Conservation (phyloP, 2,329 filamentous ascomycete genomes). For the Ophiocordyceps unilateralis region DNA sequence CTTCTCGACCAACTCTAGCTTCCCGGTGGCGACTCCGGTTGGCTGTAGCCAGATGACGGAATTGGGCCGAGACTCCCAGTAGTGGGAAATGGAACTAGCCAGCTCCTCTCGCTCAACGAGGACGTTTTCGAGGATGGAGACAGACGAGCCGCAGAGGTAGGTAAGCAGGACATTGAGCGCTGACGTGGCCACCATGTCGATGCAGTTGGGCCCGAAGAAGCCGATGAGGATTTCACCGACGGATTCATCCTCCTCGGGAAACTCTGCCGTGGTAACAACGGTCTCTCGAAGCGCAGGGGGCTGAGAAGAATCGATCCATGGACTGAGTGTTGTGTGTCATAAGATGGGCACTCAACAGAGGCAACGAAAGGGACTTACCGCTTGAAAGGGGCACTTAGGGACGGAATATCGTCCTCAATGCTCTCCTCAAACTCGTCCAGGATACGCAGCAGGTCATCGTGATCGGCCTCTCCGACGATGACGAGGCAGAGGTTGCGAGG, state of each 20-base stretch:
- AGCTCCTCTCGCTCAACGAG: conserved; percentile 89
- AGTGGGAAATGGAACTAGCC: conserved; percentile 69
- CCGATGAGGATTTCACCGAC: conserved; percentile 74
- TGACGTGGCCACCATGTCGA: conserved; percentile 46
- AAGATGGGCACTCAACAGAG: neutral
- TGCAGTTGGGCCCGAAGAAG: conserved; percentile 75
- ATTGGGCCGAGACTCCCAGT: conserved; percentile 63
- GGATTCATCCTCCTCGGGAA: conserved; percentile 92
- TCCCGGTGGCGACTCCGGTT: conserved; percentile 72
- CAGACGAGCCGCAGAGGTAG: conserved; percentile 85
- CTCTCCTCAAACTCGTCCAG: conserved; percentile 78
- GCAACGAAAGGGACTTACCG: conserved; percentile 20
- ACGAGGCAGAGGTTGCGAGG: conserved; percentile 86
- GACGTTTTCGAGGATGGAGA: conserved; percentile 77
- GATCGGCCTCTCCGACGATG: conserved; percentile 81
- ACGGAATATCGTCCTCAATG: conserved; percentile 67
- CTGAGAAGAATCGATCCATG: conserved; percentile 79
- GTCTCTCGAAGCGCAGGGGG: conserved; percentile 57
- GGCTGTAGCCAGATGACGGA: conserved; percentile 74
- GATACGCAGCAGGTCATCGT: conserved; percentile 61
- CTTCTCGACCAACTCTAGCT: conserved; percentile 68
- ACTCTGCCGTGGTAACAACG: conserved; percentile 63
- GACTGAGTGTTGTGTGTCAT: conserved; percentile 19
- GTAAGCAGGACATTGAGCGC: conserved; percentile 67
- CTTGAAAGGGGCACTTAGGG: conserved; percentile 57